phyloP scores from a whole-genome alignment of 1,139 yeast species.

The Hemisphaericaspora subhashii region DNA sequence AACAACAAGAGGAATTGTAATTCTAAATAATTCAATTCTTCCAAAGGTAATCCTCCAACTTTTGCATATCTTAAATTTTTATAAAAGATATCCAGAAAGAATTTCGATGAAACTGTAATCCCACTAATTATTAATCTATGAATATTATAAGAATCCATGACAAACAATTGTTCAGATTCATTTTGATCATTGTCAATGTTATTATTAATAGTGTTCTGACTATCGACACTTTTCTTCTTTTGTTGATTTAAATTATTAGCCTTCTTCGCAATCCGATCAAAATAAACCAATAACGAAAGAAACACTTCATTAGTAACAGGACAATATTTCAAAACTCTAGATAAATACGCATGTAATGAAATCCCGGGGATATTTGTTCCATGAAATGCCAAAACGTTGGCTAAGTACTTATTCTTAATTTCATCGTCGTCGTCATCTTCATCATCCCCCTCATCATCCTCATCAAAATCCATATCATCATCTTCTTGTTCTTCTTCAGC shows the following conservation, averaged over 20 bases:
- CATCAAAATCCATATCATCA: conserved; percentile 16
- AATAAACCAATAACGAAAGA: conserved; percentile 82
- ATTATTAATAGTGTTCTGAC: conserved; percentile 15
- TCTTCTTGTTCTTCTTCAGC: conserved; percentile 18
- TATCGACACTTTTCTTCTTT: conserved; percentile 18
- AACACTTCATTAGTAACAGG: conserved; percentile 98
- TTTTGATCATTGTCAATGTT: conserved; percentile 9
- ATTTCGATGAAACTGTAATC: conserved; percentile 92
- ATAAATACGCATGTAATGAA: conserved; percentile 81
- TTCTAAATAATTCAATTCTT: conserved; percentile 89
- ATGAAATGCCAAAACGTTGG: conserved; percentile 85
- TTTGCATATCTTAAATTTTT: conserved; percentile 95
- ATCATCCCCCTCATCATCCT: conserved; percentile 23
- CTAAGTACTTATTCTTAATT: conserved; percentile 56
- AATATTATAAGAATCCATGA: conserved; percentile 93
- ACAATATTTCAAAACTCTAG: conserved; percentile 90
- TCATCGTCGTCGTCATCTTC: conserved; percentile 46
- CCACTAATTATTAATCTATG: conserved; percentile 96
- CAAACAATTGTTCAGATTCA: conserved; percentile 63
- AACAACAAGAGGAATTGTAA: conserved; percentile 80
- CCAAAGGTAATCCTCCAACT: conserved; percentile 95
- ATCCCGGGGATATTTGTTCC: conserved; percentile 96
- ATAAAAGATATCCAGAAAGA: conserved; percentile 93
- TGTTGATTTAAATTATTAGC: conserved; percentile 58
- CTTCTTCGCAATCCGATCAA: conserved; percentile 88